A percentile compares a stretch with the other conserved stretches of the same genome.
These are phyloP conservation scores for Obelidium mucronatum DNA, from an alignment of 192 early-diverging fungal genomes.

Conservation along the genomic window DNA sequence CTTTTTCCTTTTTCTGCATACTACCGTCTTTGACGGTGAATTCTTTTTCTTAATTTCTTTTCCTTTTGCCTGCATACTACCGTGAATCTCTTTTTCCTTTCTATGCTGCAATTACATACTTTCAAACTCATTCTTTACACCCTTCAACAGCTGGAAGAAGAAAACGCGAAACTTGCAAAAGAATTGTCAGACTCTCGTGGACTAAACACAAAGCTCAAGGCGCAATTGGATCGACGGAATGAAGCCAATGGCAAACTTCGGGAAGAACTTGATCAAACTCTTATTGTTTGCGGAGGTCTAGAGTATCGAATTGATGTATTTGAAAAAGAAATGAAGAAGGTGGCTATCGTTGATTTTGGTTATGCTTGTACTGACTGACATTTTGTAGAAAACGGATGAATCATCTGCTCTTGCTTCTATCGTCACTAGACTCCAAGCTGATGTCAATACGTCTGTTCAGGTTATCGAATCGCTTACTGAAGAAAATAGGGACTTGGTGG, in stretches of 20 bases:
- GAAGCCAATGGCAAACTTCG: not conserved
- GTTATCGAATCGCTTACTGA: not conserved
- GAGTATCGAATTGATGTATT: constrained; percentile 3
- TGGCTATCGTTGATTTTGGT: not conserved
- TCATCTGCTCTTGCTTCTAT: not conserved
- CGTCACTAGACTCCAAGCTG: not conserved
- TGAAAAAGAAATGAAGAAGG: constrained; percentile 21
- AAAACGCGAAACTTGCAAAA: not conserved
- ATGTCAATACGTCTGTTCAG: not conserved
- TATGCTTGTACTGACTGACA: not conserved
- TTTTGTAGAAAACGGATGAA: constrained; percentile 10
- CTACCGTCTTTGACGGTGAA: too few relatives aligned
- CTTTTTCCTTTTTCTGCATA: too few relatives aligned
- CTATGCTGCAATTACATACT: too few relatives aligned
- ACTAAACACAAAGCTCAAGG: not conserved
- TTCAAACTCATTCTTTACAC: too few relatives aligned
- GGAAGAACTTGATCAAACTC: not conserved
- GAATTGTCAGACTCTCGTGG: not conserved
- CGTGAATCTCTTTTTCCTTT: too few relatives aligned
- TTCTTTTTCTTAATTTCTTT: too few relatives aligned
- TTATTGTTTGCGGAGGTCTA: not conserved
- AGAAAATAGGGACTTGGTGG: not conserved
- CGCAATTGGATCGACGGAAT: constrained; percentile 10
- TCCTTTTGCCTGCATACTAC: too few relatives aligned
- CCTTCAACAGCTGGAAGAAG: constrained; percentile 5